These are phyloP conservation scores for Nicotiana tomentosiformis DNA, from an alignment of 257 asterid genomes.

Conservation along the genomic window DNA sequence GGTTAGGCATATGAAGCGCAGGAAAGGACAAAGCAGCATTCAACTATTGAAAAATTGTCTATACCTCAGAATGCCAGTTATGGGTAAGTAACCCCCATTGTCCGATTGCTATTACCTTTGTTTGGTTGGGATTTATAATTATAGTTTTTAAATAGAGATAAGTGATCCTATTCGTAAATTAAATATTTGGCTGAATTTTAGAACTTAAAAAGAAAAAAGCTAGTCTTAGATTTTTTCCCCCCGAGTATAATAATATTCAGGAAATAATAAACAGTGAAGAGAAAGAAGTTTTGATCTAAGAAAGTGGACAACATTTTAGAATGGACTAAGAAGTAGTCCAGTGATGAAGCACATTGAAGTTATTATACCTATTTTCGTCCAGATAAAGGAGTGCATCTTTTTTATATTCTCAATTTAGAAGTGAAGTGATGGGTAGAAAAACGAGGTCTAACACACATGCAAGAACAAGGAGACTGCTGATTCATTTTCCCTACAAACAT, in stretches of 20 bases:
- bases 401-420: background rate
- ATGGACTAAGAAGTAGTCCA: background rate
- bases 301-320: background rate
- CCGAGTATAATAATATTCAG: background rate
- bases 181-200: background rate
- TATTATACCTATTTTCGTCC: background rate
- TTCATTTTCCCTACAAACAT: background rate
- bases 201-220: background rate
- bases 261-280: constrained; percentile 1
- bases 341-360: background rate
- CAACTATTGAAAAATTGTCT: constrained; percentile 47
- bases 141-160: background rate
- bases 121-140: background rate
- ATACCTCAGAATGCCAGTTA: constrained; percentile 76
- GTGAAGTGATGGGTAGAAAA: background rate
- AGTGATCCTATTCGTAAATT: background rate
- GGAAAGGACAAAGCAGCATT: constrained; percentile 68
- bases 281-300: background rate
- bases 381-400: background rate
- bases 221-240: background rate
- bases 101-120: background rate
- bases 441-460: background rate
- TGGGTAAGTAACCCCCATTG: constrained; percentile 44
- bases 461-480: background rate
- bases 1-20: constrained; percentile 83